Conservation (phyloP, 106 monocot species). For the Platanthera zijinensis region DNA sequence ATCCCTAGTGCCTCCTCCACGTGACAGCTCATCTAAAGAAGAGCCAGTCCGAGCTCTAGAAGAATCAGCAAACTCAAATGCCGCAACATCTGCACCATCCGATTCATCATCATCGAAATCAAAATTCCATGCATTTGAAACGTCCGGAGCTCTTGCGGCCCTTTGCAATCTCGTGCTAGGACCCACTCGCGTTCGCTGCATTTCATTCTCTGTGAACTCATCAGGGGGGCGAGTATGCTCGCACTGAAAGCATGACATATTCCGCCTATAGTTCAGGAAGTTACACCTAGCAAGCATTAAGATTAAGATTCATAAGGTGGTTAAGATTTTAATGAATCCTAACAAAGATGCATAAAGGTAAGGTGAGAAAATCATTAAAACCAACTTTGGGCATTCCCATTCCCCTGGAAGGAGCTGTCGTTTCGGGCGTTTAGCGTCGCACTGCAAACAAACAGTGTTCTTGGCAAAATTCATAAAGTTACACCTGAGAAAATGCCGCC, state of each 20-base stretch:
- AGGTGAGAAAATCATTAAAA: background rate
- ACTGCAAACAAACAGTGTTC: conserved; percentile 88
- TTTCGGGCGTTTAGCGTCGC: conserved; percentile 91
- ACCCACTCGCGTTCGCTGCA: conserved; percentile 26
- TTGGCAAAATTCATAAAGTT: conserved; percentile 99
- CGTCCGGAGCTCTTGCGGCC: conserved; percentile 27
- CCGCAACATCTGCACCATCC: conserved; percentile 98
- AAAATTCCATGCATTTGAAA: conserved; percentile 91
- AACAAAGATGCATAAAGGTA: background rate
- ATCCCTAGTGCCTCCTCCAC: conserved; percentile 15
- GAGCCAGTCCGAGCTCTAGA: conserved; percentile 19
- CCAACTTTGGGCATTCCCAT: conserved; percentile 91
- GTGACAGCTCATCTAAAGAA: conserved; percentile 12
- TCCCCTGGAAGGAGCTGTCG: conserved; percentile 94
- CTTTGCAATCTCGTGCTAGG: conserved; percentile 18
- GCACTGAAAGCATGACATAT: conserved; percentile 97
- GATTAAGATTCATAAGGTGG: background rate
- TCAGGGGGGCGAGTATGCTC: conserved; percentile 86
- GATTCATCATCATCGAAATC: conserved; percentile 98
- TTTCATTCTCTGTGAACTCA: conserved; percentile 57
- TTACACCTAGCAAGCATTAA: conserved; percentile 51
- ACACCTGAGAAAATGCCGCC: conserved; percentile 51
- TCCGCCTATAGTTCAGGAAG: conserved; percentile 95
- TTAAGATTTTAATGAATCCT: background rate
- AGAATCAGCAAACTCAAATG: conserved; percentile 95